Evolutionary conservation across 176 grass and related monocot species (phyloP).

Genomic region (Puccinellia tenuiflora): DNA sequence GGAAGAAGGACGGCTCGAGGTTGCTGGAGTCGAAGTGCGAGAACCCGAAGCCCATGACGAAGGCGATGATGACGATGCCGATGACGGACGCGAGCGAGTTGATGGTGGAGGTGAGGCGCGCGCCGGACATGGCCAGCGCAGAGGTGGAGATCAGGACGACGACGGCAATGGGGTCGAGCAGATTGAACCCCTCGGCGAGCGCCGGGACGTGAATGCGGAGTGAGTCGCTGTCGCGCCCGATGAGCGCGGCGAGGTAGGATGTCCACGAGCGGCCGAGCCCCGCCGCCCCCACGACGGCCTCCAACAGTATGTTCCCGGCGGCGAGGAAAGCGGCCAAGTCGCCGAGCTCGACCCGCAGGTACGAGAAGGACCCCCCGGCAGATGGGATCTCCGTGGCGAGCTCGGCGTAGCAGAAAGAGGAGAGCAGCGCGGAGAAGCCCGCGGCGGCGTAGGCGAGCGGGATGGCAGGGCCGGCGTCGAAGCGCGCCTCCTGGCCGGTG

Average conservation of each 20-base stretch:
- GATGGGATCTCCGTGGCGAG: slow-evolving; percentile 6
- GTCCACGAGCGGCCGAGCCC: background rate
- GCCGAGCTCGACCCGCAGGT: slow-evolving; percentile 7
- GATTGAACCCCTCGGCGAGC: background rate
- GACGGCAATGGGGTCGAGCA: slow-evolving; percentile 11
- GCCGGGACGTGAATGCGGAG: slow-evolving; percentile 9
- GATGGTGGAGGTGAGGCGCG: slow-evolving; percentile 6
- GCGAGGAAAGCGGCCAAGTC: background rate
- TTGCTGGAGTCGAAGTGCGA: background rate
- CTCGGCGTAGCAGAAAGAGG: slow-evolving; percentile 6
- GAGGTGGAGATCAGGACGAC: slow-evolving; percentile 10
- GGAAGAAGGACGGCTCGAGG: slow-evolving; percentile 15
- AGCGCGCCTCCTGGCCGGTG: slow-evolving; percentile 6
- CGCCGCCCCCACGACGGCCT: slow-evolving; percentile 8
- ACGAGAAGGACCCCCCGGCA: background rate
- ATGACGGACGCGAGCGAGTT: slow-evolving; percentile 11
- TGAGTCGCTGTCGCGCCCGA: background rate
- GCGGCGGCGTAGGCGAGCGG: slow-evolving; percentile 2
- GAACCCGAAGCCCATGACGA: background rate
- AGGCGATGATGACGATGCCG: slow-evolving; percentile 9
- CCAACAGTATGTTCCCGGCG: slow-evolving; percentile 6
- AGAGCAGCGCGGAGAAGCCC: background rate
- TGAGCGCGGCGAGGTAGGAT: background rate
- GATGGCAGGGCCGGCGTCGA: background rate
- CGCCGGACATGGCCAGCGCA: background rate